phyloP scores from a whole-genome alignment of 2,329 filamentous ascomycete species.

The Neoarthrinium moseri region DNA sequence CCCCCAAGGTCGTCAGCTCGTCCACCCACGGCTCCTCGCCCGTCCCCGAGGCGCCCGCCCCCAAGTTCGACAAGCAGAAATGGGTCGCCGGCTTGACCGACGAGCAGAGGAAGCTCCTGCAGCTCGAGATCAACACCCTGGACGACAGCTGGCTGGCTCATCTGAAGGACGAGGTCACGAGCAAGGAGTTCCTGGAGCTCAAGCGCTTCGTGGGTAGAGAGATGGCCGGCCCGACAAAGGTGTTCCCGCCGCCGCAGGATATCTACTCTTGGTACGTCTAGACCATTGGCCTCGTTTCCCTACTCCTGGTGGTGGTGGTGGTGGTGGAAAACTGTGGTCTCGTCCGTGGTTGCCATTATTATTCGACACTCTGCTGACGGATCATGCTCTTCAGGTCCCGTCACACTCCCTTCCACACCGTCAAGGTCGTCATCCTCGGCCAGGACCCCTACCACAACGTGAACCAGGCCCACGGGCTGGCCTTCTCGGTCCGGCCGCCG shows the following conservation, averaged over 20 bases:
- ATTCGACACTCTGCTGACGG: background rate
- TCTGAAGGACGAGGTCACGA: slow-evolving; percentile 81
- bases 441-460: slow-evolving; percentile 97
- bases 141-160: slow-evolving; percentile 88
- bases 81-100: slow-evolving; percentile 79
- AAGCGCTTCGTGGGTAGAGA: slow-evolving; percentile 87
- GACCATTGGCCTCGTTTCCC: background rate
- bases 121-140: slow-evolving; percentile 88
- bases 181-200: slow-evolving; percentile 77
- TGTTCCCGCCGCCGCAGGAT: slow-evolving; percentile 85
- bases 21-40: slow-evolving; percentile 17
- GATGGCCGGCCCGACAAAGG: slow-evolving; percentile 67
- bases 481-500: slow-evolving; percentile 90
- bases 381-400: slow-evolving; percentile 68
- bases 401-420: slow-evolving; percentile 81
- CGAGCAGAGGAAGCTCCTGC: slow-evolving; percentile 80
- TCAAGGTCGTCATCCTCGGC: slow-evolving; percentile 91
- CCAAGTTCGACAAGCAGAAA: slow-evolving; percentile 81
- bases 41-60: slow-evolving; percentile 27
- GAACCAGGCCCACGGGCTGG: slow-evolving; percentile 94
- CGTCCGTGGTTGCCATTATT: too few relatives aligned
- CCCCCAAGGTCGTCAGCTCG: slow-evolving; percentile 52
- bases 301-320: background rate
- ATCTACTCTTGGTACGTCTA: slow-evolving; percentile 87
- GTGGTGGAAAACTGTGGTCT: too few relatives aligned